phyloP scores from a whole-genome alignment of 2,329 filamentous ascomycete species.

The Aschersonia sp. region DNA sequence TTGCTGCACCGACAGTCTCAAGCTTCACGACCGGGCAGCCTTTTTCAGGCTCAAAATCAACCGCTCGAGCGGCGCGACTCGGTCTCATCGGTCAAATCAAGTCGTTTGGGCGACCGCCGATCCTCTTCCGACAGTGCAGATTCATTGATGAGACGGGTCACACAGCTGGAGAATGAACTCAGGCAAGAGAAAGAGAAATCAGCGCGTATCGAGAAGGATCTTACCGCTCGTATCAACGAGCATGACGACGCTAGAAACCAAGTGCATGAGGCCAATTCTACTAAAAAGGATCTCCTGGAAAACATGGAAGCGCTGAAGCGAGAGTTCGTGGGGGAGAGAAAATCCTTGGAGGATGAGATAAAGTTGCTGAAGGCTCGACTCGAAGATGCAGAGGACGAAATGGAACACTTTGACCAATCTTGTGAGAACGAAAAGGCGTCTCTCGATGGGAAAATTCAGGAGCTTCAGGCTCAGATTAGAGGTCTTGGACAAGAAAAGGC shows the following conservation, averaged over 20 bases:
- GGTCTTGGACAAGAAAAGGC: slow-evolving; percentile 41
- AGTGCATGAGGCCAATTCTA: slow-evolving; percentile 77
- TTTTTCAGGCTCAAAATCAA: slow-evolving; percentile 37
- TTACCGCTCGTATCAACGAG: slow-evolving; percentile 39
- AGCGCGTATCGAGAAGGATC: slow-evolving; percentile 54
- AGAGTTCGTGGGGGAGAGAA: slow-evolving; percentile 77
- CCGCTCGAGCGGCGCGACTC: slow-evolving; percentile 35
- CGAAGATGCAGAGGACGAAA: slow-evolving; percentile 84
- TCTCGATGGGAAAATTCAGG: slow-evolving; percentile 52
- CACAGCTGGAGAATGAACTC: slow-evolving; percentile 66
- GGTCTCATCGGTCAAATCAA: slow-evolving; percentile 31
- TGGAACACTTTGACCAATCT: slow-evolving; percentile 71
- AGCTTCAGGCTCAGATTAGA: slow-evolving; percentile 59
- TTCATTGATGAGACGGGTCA: slow-evolving; percentile 30
- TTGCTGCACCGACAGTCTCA: slow-evolving; percentile 73
- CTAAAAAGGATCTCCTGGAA: slow-evolving; percentile 83
- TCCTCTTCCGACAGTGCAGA: slow-evolving; percentile 33
- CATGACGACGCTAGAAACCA: slow-evolving; percentile 50
- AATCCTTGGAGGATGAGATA: slow-evolving; percentile 69
- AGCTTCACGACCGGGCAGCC: slow-evolving; percentile 36
- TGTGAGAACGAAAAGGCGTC: slow-evolving; percentile 67
- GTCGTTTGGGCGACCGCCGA: slow-evolving; percentile 27
- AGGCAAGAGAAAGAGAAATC: slow-evolving; percentile 56
- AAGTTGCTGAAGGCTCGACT: slow-evolving; percentile 60
- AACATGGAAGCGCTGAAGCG: slow-evolving; percentile 88